Conservation (phyloP, 768 basidiomycete genomes). For the Suillus placidus region DNA sequence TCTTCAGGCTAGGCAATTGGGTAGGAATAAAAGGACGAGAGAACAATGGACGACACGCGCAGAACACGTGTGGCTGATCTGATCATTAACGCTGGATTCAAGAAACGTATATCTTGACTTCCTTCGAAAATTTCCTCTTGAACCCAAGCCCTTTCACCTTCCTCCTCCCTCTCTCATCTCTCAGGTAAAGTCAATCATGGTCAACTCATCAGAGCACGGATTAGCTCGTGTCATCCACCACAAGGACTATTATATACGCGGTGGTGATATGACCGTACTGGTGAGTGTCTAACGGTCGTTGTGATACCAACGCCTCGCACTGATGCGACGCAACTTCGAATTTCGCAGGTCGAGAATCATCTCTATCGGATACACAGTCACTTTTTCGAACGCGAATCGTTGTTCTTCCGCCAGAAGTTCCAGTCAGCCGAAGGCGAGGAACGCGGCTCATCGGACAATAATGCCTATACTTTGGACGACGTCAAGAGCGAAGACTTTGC, state of each 20-base stretch:
- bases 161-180: constrained; percentile 34
- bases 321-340: constrained; percentile 8
- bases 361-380: constrained; percentile 61
- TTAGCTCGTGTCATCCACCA: constrained; percentile 37
- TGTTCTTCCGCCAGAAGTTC: constrained; percentile 45
- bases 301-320: not conserved
- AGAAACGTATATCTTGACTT: constrained; percentile 39
- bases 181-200: constrained; percentile 28
- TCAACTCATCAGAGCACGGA: constrained; percentile 27
- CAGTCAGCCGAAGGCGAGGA: constrained; percentile 33
- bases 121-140: constrained; percentile 39
- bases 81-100: constrained; percentile 26
- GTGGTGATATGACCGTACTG: constrained; percentile 60
- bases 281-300: constrained; percentile 39
- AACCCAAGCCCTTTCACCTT: constrained; percentile 29
- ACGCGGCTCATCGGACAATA: constrained; percentile 42
- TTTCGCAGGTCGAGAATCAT: constrained; percentile 54
- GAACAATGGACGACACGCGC: constrained; percentile 31
- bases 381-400: constrained; percentile 66
- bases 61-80: constrained; percentile 39
- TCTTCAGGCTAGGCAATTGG: constrained; percentile 17
- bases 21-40: constrained; percentile 22
- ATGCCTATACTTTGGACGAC: constrained; percentile 48
- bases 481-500: constrained; percentile 52
- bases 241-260: constrained; percentile 55